Conservation (phyloP, 2,329 filamentous ascomycete species). For the Botrytis medusae region DNA sequence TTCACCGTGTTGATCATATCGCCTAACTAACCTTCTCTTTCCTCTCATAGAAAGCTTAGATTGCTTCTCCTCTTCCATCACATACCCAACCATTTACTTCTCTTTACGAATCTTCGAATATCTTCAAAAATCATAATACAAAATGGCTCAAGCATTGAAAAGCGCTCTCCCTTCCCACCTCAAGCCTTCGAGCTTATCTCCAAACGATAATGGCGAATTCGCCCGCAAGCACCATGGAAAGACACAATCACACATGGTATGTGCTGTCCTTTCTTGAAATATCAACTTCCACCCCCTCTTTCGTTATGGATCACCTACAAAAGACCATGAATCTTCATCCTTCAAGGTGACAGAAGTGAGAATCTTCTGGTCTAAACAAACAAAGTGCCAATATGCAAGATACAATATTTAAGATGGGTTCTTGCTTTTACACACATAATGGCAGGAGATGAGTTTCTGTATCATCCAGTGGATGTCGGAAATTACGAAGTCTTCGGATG, state of each 20-base stretch:
- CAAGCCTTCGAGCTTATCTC: conserved; percentile 48
- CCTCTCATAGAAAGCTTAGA: conserved; percentile 14
- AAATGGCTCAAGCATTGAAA: conserved; percentile 70
- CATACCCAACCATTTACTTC: conserved; percentile 7
- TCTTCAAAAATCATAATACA: conserved; percentile 17
- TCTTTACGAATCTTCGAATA: conserved; percentile 10
- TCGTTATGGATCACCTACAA: not conserved
- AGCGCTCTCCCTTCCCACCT: conserved; percentile 82
- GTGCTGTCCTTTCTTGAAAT: conserved; percentile 42
- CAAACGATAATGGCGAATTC: conserved; percentile 48
- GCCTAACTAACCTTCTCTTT: conserved; percentile 16
- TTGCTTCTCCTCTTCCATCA: conserved; percentile 6
- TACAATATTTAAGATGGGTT: not conserved
- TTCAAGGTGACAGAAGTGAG: not conserved
- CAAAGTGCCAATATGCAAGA: not conserved
- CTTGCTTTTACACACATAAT: not conserved
- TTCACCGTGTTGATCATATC: conserved; percentile 17
- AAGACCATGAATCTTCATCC: not conserved
- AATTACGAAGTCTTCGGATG: not conserved
- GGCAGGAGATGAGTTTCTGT: not conserved
- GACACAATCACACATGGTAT: conserved; percentile 81
- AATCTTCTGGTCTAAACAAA: not conserved
- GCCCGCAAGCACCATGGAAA: conserved; percentile 76
- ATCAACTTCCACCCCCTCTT: not conserved
- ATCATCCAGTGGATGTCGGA: conserved; percentile 5